Evolutionary conservation across 345 rosid species (phyloP), one percentile per base, ranked within the genome.

Genomic region (Noccaea caerulescens): DNA sequence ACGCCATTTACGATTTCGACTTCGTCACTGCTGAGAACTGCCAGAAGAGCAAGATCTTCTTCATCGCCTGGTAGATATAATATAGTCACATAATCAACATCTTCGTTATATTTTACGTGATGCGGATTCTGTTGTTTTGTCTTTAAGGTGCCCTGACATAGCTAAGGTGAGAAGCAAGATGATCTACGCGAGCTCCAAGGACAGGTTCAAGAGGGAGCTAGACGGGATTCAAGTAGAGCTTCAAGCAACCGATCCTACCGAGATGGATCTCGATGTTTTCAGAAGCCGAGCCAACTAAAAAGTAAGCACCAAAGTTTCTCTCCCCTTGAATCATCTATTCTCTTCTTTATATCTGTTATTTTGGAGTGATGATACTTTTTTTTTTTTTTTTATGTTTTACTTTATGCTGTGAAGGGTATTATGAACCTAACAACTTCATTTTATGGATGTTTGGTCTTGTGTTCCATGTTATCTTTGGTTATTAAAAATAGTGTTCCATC

Each of bases 1-100:
- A 88, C 4, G 91, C 91, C 25, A 86, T 88, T 52, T 86, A 61
- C 8, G 94, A 88, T 53, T 81, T 84, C 9, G 91, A 88, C 45
- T 88, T 88, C 71, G 84, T 83, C 4, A 86, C 91, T 0, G 63
- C 80, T 12, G 94, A 88, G 83, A 86, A 89, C 36, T 92, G 96
- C 82, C 98, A 92, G 88, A 92, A 87, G 77, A 89, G 93, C 95
- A 91, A 91, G 81, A 86, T 86, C 49, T 80, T 88, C 82, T 88
- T 88, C 82, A 69, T 86, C 13, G 83, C 94, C 0, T 86, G 94
- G 94, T 85, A 78, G 13, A 27, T 20, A 58, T 20, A 20, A 18
- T 18, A 18, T 18, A 18, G 0, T 0, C 0, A 10, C 12, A 25
- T 25, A 25, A 25, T 25, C 30, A 25, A 0, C n/a, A n/a, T 1